Evolutionary conservation across 805 yeast species (phyloP).

Genomic region (Yarrowia sp.): DNA sequence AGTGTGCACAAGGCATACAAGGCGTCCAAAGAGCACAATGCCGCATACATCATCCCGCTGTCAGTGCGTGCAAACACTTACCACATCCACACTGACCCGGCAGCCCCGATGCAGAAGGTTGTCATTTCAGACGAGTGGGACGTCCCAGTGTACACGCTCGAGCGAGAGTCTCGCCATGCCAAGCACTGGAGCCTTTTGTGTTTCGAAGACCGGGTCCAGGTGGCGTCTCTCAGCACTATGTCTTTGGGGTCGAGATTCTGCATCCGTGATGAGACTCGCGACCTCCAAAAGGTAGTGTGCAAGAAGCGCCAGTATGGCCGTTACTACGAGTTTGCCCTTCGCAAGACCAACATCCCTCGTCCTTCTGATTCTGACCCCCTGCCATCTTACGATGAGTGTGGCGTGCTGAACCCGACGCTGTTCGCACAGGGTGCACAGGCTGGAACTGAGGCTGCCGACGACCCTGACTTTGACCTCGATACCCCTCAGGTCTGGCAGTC

Average conservation of each 20-base stretch:
- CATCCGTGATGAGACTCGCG: conserved; percentile 12
- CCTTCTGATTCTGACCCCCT: conserved; percentile 27
- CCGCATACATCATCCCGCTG: conserved; percentile 9
- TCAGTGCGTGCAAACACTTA: conserved; percentile 9
- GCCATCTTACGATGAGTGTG: conserved; percentile 26
- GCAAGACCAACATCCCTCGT: background rate
- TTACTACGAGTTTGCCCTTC: conserved; percentile 3
- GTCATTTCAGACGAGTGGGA: conserved; percentile 15
- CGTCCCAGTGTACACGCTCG: conserved; percentile 4
- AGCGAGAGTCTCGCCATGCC: conserved; percentile 11
- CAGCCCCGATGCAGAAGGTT: conserved; percentile 13
- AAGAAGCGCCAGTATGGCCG: conserved; percentile 6
- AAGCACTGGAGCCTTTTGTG: conserved; percentile 25
- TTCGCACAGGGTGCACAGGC: background rate
- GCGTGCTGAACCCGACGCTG: background rate
- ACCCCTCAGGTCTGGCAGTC: conserved; percentile 12
- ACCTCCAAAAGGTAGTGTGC: conserved; percentile 21
- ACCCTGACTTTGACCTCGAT: background rate
- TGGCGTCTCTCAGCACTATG: conserved; percentile 17
- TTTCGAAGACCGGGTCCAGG: conserved; percentile 15
- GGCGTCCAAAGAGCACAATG: background rate
- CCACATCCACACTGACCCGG: background rate
- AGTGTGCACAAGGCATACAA: conserved; percentile 25
- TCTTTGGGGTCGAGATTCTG: conserved; percentile 16
- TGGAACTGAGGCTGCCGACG: conserved; percentile 4